Evolutionary conservation across 805 yeast genomes (phyloP), one percentile per base, ranked within the genome.

Genomic region (Candida morakotiae): DNA sequence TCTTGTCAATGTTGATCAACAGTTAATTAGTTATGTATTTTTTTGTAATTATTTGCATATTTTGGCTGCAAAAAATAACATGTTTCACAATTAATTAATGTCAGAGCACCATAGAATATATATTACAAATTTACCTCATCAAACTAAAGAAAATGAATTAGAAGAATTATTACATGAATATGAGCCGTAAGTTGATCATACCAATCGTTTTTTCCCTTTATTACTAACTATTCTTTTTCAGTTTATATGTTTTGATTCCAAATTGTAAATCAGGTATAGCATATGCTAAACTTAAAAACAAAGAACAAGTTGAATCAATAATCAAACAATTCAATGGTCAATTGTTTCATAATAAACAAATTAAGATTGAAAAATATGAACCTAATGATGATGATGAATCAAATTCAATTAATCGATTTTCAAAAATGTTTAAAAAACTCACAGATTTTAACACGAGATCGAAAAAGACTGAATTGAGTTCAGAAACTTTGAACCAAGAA

Each of bases 181-280:
- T 47, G 58, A 68, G 3, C 73, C 73, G 80, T 74, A 62, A 35
- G 77, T 45, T 22, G 16, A n/a, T n/a, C n/a, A n/a, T n/a, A n/a
- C n/a, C n/a, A n/a, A n/a, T n/a, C n/a, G n/a, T n/a, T n/a, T n/a
- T n/a, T n/a, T n/a, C n/a, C n/a, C n/a, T n/a, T n/a, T n/a, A n/a
- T n/a, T n/a, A 20, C 22, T 20, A 20, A 23, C 11, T 11, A 10
- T 10, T 11, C 6, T 7, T 23, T 23, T 4, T 9, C 10, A 23
- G 9, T 23, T 23, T 23, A 23, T 51, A 48, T 17, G 73, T 77
- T 3, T 57, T 78, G 44, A 68, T 79, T 35, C 84, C 83, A 19
- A 70, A 73, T 41, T 74, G 72, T 44, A 72, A 78, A 2, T 57
- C 77, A 45, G 91, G 93, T 3, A 71, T 77, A 33, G 71, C 63